Conservation (phyloP, 208 protist genomes). For the Trypanosoma conorhini region DNA sequence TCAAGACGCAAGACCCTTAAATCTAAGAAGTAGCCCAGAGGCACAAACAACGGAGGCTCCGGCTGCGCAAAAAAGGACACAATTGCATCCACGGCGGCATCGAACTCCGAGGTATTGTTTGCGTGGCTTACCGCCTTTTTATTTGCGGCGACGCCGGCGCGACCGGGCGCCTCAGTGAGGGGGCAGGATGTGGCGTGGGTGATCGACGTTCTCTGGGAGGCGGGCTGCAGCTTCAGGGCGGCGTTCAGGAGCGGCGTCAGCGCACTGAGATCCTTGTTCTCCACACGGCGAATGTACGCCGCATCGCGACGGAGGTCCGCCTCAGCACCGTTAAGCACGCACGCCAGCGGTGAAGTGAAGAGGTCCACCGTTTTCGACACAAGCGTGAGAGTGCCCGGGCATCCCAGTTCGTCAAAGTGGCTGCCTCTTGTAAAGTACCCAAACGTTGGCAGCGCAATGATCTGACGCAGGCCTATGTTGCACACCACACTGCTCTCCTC, state of each 20-base stretch:
- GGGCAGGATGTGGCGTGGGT: neutral
- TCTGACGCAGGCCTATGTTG: constrained; percentile 26
- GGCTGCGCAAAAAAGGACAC: constrained; percentile 7
- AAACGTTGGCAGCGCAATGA: constrained; percentile 58
- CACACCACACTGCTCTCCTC: constrained; percentile 48
- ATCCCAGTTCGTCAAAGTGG: constrained; percentile 38
- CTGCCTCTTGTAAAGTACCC: constrained; percentile 46
- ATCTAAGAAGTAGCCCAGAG: constrained; percentile 24
- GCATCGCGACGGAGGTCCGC: constrained; percentile 36
- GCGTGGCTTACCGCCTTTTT: neutral
- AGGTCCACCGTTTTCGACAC: constrained; percentile 71
- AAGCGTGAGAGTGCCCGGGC: constrained; percentile 25
- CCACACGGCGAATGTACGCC: constrained; percentile 35
- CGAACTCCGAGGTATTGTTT: neutral
- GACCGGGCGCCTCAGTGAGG: neutral
- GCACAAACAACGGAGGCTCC: constrained; percentile 50
- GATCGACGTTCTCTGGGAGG: neutral
- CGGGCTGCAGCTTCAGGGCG: constrained; percentile 9
- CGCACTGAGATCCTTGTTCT: constrained; percentile 41
- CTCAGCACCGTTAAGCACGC: constrained; percentile 54
- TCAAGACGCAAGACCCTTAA: constrained; percentile 24
- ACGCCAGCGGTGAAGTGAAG: constrained; percentile 69
- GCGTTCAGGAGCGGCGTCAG: constrained; percentile 35
- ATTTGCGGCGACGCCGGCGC: constrained; percentile 14
- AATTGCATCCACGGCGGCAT: constrained; percentile 3